Evolutionary conservation across 768 basidiomycete species (phyloP), one percentile per base, ranked within the genome.

Genomic region (Boletus patriciae): DNA sequence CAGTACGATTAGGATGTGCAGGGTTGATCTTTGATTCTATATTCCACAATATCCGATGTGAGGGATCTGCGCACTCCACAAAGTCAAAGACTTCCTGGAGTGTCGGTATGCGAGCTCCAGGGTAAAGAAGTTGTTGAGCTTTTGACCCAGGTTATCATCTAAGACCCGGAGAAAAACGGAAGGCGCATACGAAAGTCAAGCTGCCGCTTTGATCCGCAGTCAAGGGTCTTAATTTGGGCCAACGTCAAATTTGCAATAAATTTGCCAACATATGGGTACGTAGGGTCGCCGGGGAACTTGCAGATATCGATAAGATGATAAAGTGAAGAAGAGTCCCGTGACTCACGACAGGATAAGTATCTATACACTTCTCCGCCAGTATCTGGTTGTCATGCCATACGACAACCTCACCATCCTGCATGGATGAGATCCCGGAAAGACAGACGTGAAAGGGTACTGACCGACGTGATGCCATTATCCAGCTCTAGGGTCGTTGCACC

Each of bases 371-470:
- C 34, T 75, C 76, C 4, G 81, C 61, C 3, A 72, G 67, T 58
- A 93, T 87, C 42, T 74, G 73, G 70, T 85, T 83, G 70, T 93
- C 90, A 63, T 93, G 90, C 87, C 87, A 92, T 15, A 92, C 87
- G 41, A 93, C 77, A 16, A 88, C 84, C 46, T 80, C 79, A 13
- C 87, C 88, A 66, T 93, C 91, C 88, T 90, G 38, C 55, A 19
- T 19, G 19, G 36, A 21, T 61, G 61, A 65, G 58, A 29, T 51
- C 34, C 47, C 40, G 7, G 33, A 34, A 40, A 44, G 13, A 21
- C 18, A 38, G 8, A n/a, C 2, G 8, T 13, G 25, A 42, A 48
- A 46, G 27, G 41, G 15, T 27, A 63, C 69, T 62, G 51, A 84
- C 88, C 76, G 81, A 83, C 9, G 89, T 89, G 55, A 91, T 79